phyloP scores from a whole-genome alignment of 768 basidiomycete genomes.

The Podaxis sp. region DNA sequence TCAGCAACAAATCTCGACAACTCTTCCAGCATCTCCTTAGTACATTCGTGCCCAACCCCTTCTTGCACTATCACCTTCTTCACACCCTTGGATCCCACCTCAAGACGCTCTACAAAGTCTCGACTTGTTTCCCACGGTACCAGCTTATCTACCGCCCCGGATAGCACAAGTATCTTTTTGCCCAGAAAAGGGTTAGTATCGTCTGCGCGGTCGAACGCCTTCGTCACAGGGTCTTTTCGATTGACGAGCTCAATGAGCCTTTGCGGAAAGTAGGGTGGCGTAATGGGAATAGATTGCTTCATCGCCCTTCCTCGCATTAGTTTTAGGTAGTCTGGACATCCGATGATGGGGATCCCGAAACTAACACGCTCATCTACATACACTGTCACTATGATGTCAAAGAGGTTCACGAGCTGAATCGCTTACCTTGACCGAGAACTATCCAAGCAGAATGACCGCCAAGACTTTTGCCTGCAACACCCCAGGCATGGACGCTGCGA shows the following conservation, averaged over 20 bases:
- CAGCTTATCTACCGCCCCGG: constrained; percentile 60
- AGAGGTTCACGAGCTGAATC: not conserved
- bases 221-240: constrained; percentile 42
- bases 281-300: constrained; percentile 38
- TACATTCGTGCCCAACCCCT: constrained; percentile 63
- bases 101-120: constrained; percentile 54
- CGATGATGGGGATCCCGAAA: constrained; percentile 56
- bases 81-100: constrained; percentile 51
- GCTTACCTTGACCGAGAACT: constrained; percentile 47
- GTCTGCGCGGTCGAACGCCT: constrained; percentile 39
- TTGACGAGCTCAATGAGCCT: constrained; percentile 49
- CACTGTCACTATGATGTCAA: not conserved
- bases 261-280: constrained; percentile 57
- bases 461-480: constrained; percentile 72
- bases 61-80: constrained; percentile 57
- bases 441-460: constrained; percentile 88
- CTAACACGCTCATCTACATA: constrained; percentile 44
- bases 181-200: constrained; percentile 59
- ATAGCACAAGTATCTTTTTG: constrained; percentile 73
- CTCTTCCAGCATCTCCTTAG: constrained; percentile 56
- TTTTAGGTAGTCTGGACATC: constrained; percentile 66
- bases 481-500: constrained; percentile 63
- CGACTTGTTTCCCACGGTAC: constrained; percentile 66
- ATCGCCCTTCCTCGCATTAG: constrained; percentile 60
- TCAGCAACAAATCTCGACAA: constrained; percentile 35